Percentiles rank a stretch among this genome's conserved stretches.
These are phyloP conservation scores for Mallotus nudiflorus DNA, from an alignment of 345 rosid species.

Conservation along the genomic window DNA sequence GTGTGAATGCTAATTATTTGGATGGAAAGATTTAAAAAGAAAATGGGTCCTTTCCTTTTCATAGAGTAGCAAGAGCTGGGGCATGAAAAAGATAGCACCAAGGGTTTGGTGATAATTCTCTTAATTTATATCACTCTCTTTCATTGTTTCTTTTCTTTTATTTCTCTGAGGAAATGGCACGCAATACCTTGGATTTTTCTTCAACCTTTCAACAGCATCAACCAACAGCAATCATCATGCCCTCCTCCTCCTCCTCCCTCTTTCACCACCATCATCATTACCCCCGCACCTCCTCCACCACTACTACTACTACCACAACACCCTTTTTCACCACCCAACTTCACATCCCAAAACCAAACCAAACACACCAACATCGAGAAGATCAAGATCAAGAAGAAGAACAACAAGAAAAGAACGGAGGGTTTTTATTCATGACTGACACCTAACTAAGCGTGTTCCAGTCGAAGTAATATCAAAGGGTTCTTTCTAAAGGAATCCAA, in stretches of 20 bases:
- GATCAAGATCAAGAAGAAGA: constrained; percentile 18
- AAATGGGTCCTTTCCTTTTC: constrained; percentile 1
- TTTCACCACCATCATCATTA: constrained; percentile 44
- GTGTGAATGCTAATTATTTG: constrained; percentile 7
- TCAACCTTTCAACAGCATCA: constrained; percentile 28
- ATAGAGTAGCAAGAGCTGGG: constrained; percentile 25
- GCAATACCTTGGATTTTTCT: constrained; percentile 37
- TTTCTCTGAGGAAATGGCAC: constrained; percentile 17
- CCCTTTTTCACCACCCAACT: constrained; percentile 15
- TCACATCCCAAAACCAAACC: constrained; percentile 27
- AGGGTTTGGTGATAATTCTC: constrained; percentile 39
- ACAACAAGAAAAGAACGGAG: background rate
- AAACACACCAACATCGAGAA: constrained; percentile 6
- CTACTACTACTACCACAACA: background rate
- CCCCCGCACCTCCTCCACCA: constrained; percentile 33
- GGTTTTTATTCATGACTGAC: background rate
- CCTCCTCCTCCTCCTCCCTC: constrained; percentile 37
- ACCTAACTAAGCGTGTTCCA: background rate
- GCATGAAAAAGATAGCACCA: constrained; percentile 32
- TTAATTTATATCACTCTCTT: constrained; percentile 5
- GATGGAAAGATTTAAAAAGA: background rate
- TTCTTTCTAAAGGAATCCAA: constrained; percentile 27
- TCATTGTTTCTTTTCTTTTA: constrained; percentile 9
- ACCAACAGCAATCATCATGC: constrained; percentile 52
- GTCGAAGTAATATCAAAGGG: constrained; percentile 19